Conservation (phyloP, 768 basidiomycete genomes). For the Tulasnella calospora region DNA sequence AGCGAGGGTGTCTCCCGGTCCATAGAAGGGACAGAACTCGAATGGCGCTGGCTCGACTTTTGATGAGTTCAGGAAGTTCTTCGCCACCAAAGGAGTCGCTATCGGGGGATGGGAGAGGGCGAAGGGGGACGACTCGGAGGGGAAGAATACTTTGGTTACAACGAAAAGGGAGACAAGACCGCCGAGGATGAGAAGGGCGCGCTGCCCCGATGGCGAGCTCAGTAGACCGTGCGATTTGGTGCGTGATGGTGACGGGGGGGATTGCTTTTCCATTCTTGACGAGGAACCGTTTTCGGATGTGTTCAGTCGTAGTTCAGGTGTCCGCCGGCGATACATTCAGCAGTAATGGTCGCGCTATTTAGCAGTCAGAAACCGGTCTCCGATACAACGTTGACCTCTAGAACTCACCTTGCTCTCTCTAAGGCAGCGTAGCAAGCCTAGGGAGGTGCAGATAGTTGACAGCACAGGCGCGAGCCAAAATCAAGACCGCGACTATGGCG, state of each 20-base stretch:
- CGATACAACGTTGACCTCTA: no score
- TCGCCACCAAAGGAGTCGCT: constrained; percentile 41
- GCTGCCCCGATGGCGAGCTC: constrained; percentile 6
- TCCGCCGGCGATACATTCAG: constrained; percentile 20
- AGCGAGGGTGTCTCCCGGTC: constrained; percentile 74
- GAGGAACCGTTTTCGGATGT: background rate
- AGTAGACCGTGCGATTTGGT: constrained; percentile 5
- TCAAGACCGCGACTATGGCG: no score
- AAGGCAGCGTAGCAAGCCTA: no score
- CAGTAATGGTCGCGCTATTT: background rate
- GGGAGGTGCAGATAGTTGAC: no score
- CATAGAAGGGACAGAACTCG: constrained; percentile 83
- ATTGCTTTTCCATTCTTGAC: background rate
- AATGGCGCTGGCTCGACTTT: constrained; percentile 65
- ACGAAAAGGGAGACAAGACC: constrained; percentile 20
- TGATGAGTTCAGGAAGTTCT: constrained; percentile 75
- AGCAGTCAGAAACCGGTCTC: background rate
- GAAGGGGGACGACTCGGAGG: background rate
- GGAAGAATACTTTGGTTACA: constrained; percentile 17
- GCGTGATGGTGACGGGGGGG: constrained; percentile 14
- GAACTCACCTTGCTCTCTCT: no score
- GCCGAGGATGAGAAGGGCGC: constrained; percentile 13
- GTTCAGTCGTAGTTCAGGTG: constrained; percentile 17
- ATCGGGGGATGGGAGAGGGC: background rate
- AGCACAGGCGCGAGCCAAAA: no score